Conservation (phyloP, 306 rosid genomes). For the Chamaecrista fasciculata region DNA sequence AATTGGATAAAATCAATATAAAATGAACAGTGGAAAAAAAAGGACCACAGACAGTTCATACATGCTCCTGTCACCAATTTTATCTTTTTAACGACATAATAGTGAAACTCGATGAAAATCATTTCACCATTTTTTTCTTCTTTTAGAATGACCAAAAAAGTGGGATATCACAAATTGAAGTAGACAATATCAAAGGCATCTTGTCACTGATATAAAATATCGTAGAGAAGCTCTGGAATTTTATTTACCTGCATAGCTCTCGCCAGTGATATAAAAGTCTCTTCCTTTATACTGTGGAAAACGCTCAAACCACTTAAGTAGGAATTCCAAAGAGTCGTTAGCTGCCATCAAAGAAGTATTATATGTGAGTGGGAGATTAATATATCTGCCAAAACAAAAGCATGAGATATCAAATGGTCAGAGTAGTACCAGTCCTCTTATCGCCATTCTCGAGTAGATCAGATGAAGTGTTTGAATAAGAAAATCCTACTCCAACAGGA, state of each 20-base stretch:
- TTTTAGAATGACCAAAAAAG: background rate
- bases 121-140: background rate
- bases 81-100: no score
- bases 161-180: background rate
- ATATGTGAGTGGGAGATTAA: conserved; percentile 17
- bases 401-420: conserved; percentile 4
- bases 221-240: background rate
- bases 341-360: conserved; percentile 47
- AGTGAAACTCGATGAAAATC: background rate
- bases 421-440: conserved; percentile 60
- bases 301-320: conserved; percentile 79
- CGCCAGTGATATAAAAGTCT: conserved; percentile 72
- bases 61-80: no score
- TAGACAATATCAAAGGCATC: background rate
- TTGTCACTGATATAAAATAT: background rate
- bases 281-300: conserved; percentile 71
- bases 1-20: no score
- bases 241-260: conserved; percentile 85
- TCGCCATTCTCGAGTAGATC: conserved; percentile 71
- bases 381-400: conserved; percentile 8
- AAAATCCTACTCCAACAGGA: conserved; percentile 95
- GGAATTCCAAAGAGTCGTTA: conserved; percentile 57
- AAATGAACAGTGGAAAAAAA: no score
- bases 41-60: no score
- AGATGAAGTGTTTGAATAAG: conserved; percentile 76